A percentile compares a stretch with the other conserved stretches of the same genome.
phyloP scores from a whole-genome alignment of 495 filamentous ascomycete species.

The Penicillium crystallinum region DNA sequence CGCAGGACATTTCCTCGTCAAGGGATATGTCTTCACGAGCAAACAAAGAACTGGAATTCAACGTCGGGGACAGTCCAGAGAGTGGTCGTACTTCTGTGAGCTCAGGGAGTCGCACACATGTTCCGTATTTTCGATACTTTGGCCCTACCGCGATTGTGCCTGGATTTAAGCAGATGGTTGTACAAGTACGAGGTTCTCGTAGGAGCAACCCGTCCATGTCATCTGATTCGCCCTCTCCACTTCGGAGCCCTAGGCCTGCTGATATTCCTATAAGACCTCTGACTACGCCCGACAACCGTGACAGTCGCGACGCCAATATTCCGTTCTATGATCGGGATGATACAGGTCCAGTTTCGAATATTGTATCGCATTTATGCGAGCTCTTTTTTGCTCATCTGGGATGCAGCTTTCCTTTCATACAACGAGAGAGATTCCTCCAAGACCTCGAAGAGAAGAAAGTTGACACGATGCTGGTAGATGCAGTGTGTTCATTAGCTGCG shows the following conservation, averaged over 20 bases:
- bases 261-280: constrained; percentile 20
- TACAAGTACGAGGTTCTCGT: constrained; percentile 58
- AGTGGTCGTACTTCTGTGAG: constrained; percentile 43
- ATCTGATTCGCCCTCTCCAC: constrained; percentile 37
- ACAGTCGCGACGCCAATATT: constrained; percentile 56
- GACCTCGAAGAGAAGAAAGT: constrained; percentile 70
- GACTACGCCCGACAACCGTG: constrained; percentile 34
- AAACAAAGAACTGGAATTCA: constrained; percentile 33
- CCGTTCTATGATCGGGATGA: constrained; percentile 75
- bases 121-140: constrained; percentile 85
- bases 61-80: constrained; percentile 31
- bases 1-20: constrained; percentile 16
- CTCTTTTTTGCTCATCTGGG: constrained; percentile 75
- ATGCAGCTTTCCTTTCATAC: constrained; percentile 77
- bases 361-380: constrained; percentile 70
- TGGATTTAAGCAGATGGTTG: constrained; percentile 86
- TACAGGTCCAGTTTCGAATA: constrained; percentile 56
- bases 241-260: constrained; percentile 31
- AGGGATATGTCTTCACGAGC: constrained; percentile 19
- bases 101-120: constrained; percentile 52
- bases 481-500: constrained; percentile 73
- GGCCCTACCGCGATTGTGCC: constrained; percentile 85
- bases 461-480: constrained; percentile 83
- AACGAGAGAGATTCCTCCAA: constrained; percentile 60
- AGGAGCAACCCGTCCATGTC: constrained; percentile 46